Percentiles rank a stretch among this genome's conserved stretches.
Conservation (phyloP, 768 basidiomycete species). For the Russula sp. region DNA sequence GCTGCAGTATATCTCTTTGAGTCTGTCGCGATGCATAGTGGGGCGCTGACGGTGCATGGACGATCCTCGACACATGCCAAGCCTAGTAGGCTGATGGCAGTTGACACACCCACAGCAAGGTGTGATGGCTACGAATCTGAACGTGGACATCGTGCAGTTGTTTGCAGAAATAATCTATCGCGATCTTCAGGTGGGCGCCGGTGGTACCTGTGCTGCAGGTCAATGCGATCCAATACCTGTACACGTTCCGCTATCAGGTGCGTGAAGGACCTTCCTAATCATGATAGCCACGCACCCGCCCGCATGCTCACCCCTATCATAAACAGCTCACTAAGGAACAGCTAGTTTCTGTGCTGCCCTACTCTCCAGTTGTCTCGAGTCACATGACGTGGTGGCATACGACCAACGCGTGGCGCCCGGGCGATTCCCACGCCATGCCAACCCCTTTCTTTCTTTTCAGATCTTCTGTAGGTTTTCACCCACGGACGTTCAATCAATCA, state of each 20-base stretch:
- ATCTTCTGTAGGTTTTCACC: slow-evolving; percentile 26
- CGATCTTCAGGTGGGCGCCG: slow-evolving; percentile 60
- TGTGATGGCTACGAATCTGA: slow-evolving; percentile 86
- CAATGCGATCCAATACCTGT: slow-evolving; percentile 90
- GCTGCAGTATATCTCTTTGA: slow-evolving; percentile 89
- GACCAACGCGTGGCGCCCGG: slow-evolving; percentile 97
- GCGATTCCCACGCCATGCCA: not conserved
- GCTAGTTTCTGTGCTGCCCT: no score
- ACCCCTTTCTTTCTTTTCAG: not conserved
- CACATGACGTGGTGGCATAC: slow-evolving; percentile 85
- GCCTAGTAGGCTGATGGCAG: no score
- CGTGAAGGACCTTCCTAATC: slow-evolving; percentile 7
- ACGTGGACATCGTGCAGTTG: slow-evolving; percentile 92
- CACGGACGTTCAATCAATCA: slow-evolving; percentile 79
- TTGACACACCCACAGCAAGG: slow-evolving; percentile 47
- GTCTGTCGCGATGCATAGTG: slow-evolving; percentile 84
- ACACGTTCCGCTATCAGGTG: slow-evolving; percentile 93
- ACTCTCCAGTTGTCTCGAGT: slow-evolving; percentile 46
- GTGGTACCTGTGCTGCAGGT: slow-evolving; percentile 60
- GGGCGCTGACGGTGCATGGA: slow-evolving; percentile 67
- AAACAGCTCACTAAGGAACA: no score
- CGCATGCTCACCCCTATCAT: no score
- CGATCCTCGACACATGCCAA: not conserved
- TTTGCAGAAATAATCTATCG: slow-evolving; percentile 88
- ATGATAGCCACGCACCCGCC: no score